Base-by-base conservation (phyloP, 1,139 yeast genomes). In the Pneumocystis murina region DNA sequence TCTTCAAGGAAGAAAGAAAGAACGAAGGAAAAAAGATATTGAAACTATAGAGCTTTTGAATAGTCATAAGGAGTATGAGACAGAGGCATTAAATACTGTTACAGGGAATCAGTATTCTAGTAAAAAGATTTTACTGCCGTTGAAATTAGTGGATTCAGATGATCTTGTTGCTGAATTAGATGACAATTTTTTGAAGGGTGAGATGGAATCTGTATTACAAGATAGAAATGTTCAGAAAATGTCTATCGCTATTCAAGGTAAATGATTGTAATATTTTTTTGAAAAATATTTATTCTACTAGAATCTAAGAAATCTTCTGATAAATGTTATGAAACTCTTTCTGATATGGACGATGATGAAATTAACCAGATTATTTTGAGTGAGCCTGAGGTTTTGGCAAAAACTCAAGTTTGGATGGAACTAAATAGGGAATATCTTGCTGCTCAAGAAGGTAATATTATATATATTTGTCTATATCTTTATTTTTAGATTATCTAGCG, bases 391-490 rank as follows among this genome's bases (percentile, higher is more conserved):
- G 80, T 83, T 14, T 75, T 77, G 64, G 71, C 84, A 70, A 91
- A 88, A 74, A 90, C 87, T 68, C 79, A 85, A 66, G 82, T 90
- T 5, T 92, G 98, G 97, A 83, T 87, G 64, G 90, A 94, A 0
- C 78, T 88, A 63, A 89, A 92, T 74, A 87, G 87, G 66, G 97
- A 91, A 41, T 94, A 84, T 71, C 77, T 92, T 65, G 75, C 89
- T 35, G 94, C 86, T 62, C 96, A 89, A 74, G 97, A 92, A 70
- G 83, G 83, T 24, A 24, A 48, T 48, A 48, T 48, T 48, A 48
- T 48, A 12, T 48, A 24, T 48, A 20, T 8, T 12, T 5, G 20
- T 24, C 17, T 48, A 10, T 48, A 10, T 33, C 8, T 33, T 48
- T 48, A 30, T 48, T 48, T 48, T 24, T 2, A 48, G 24, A 24